A percentile compares a stretch with the other conserved stretches of the same genome.
phyloP scores from a whole-genome alignment of 345 rosid genomes.

The Rhodamnia rubescens region DNA sequence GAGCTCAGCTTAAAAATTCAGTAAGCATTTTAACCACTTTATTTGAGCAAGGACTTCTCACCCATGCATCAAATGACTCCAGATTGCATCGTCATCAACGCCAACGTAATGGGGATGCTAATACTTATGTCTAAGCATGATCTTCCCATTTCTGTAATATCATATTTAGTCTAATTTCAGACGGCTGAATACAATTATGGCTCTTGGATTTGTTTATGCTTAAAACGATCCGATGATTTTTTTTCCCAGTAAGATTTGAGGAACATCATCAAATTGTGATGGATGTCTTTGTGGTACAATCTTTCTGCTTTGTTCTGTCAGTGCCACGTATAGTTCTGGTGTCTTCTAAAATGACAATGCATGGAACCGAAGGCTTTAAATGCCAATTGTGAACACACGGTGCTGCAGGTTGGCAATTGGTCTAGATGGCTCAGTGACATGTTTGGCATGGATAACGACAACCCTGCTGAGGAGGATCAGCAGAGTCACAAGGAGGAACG shows the following conservation, averaged over 20 bases:
- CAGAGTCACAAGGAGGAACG: slow-evolving; percentile 16
- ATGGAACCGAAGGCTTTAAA: background rate
- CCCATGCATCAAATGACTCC: background rate
- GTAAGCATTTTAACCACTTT: slow-evolving; percentile 21
- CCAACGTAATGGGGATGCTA: background rate
- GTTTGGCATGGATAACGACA: slow-evolving; percentile 55
- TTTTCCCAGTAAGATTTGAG: background rate
- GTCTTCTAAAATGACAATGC: background rate
- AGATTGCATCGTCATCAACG: background rate
- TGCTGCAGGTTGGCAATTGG: slow-evolving; percentile 84
- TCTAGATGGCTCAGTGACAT: slow-evolving; percentile 71
- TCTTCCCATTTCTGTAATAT: background rate
- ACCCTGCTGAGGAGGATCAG: slow-evolving; percentile 24
- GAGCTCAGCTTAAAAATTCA: slow-evolving; percentile 90
- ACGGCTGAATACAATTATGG: background rate
- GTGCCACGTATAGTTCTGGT: background rate
- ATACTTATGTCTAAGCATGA: background rate
- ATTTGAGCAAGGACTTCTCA: background rate
- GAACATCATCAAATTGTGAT: background rate
- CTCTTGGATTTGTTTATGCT: background rate
- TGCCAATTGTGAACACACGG: background rate
- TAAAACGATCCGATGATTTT: background rate
- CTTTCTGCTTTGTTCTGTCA: background rate
- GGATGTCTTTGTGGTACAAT: background rate
- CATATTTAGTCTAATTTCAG: background rate